phyloP scores from a whole-genome alignment of 805 yeast species.

The Teunomyces funiuensis region DNA sequence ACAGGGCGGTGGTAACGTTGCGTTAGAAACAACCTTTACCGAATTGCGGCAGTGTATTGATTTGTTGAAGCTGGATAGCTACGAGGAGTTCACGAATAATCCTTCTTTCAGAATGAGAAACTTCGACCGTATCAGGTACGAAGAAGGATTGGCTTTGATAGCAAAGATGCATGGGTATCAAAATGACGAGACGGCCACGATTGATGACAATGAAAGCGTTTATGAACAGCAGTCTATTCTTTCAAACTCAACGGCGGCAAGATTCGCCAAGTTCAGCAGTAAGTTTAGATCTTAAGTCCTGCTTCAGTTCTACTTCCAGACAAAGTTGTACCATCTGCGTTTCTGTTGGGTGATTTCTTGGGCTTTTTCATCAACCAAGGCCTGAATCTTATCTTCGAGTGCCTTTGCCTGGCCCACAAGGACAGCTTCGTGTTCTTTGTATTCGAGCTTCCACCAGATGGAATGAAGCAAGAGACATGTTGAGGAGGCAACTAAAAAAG shows the following conservation, averaged over 20 bases:
- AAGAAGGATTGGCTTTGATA: slow-evolving; percentile 62
- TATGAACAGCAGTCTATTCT: slow-evolving; percentile 23
- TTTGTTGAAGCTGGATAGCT: slow-evolving; percentile 61
- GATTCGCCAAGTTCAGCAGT: slow-evolving; percentile 19
- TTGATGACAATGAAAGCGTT: slow-evolving; percentile 8
- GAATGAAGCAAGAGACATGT: slow-evolving; percentile 37
- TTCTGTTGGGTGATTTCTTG: slow-evolving; percentile 17
- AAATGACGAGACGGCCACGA: slow-evolving; percentile 16
- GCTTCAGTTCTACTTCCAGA: slow-evolving; percentile 10
- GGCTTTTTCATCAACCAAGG: slow-evolving; percentile 27
- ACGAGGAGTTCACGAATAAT: slow-evolving; percentile 61
- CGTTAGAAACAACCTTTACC: slow-evolving; percentile 69
- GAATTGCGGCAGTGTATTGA: slow-evolving; percentile 81
- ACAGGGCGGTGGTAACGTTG: slow-evolving; percentile 38
- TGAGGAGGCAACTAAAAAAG: slow-evolving; percentile 39
- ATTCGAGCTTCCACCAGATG: slow-evolving; percentile 32
- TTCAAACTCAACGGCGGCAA: slow-evolving; percentile 20
- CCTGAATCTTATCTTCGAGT: slow-evolving; percentile 27
- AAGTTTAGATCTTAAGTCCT: slow-evolving; percentile 9
- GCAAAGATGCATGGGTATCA: slow-evolving; percentile 45
- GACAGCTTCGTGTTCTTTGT: slow-evolving; percentile 20
- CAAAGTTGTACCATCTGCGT: slow-evolving; percentile 14
- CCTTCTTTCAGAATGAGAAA: slow-evolving; percentile 44
- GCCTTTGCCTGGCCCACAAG: slow-evolving; percentile 17
- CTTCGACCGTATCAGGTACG: slow-evolving; percentile 73